Percentiles rank a stretch among this genome's conserved stretches.
phyloP scores from a whole-genome alignment of 2,329 filamentous ascomycete species.

The Calonectria hawksworthii region DNA sequence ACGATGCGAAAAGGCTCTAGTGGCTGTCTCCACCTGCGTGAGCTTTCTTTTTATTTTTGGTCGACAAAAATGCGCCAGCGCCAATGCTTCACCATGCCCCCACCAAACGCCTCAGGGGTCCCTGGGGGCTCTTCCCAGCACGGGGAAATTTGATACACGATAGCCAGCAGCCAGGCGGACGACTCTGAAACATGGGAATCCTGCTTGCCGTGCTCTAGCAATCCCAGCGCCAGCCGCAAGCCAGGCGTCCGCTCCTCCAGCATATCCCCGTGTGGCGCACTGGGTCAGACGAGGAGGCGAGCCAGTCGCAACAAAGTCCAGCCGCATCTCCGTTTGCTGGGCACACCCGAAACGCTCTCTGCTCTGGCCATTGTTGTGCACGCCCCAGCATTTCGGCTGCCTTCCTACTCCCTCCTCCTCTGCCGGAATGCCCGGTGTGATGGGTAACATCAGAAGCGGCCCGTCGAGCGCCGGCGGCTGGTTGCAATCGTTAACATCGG shows the following conservation, averaged over 20 bases:
- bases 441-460: neutral
- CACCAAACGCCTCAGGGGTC: constrained; percentile 20
- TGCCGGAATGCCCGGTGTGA: constrained; percentile 13
- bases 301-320: constrained; percentile 14
- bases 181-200: constrained; percentile 38
- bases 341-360: neutral
- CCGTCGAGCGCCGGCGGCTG: neutral
- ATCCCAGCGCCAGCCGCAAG: neutral
- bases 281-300: constrained; percentile 13
- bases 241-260: neutral
- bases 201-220: neutral
- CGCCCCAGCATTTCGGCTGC: neutral
- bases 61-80: constrained; percentile 10
- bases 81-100: constrained; percentile 42
- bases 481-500: neutral
- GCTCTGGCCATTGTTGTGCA: constrained; percentile 13
- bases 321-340: neutral
- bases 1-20: constrained; percentile 19
- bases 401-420: neutral
- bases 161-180: constrained; percentile 17
- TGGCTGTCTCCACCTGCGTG: constrained; percentile 1
- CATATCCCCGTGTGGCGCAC: neutral
- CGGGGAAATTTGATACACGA: constrained; percentile 30
- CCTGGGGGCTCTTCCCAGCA: neutral
- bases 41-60: constrained; percentile 16